Evolutionary conservation across 192 early-diverging fungal species (phyloP), one percentile per base, ranked within the genome.

Genomic region (Cladochytrium replicatum): DNA sequence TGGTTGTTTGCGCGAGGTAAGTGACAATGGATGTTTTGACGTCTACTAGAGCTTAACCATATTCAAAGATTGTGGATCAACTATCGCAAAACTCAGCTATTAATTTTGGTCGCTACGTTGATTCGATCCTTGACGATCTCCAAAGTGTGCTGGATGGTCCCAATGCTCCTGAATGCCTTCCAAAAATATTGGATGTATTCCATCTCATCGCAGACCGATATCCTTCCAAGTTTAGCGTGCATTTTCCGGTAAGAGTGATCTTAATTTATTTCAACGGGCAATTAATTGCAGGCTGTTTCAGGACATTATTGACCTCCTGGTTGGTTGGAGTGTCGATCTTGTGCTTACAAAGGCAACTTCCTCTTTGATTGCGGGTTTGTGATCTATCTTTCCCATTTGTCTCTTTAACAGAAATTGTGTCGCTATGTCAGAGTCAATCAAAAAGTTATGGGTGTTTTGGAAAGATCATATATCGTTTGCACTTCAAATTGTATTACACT

Each of bases 241-340:
- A 45, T 5, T 72, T 72, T 52, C 51, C 55, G 49, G 67, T 58
- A 15, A 0, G 57, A n/a, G 6, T 34, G 4, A 3, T 19, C 24
- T 0, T 15, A 38, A 8, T n/a, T 42, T 15, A 30, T 4, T 24
- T 41, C 17, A 23, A 46, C 24, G 32, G 7, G 11, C n/a, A 26
- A 3, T 29, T 26, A 7, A 31, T 8, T 51, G 13, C 9, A 27
- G 6, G 29, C 21, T 5, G 2, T 6, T 2, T 2, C 40, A 64
- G 55, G 63, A 64, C 21, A 64, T 86, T 41, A 55, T 86, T 32
- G 77, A 83, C 64, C 55, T 83, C 21, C 64, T 87, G 13, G 69
- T 85, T 21, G 83, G 78, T 7, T 86, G 85, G 83, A 55, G 73
- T 49, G 67, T 82, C 28, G 82, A 86, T 55, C 52, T 60, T n/a